Evolutionary conservation across 164 flowering plant genomes (phyloP).

Genomic region (Warburgia ugandensis): DNA sequence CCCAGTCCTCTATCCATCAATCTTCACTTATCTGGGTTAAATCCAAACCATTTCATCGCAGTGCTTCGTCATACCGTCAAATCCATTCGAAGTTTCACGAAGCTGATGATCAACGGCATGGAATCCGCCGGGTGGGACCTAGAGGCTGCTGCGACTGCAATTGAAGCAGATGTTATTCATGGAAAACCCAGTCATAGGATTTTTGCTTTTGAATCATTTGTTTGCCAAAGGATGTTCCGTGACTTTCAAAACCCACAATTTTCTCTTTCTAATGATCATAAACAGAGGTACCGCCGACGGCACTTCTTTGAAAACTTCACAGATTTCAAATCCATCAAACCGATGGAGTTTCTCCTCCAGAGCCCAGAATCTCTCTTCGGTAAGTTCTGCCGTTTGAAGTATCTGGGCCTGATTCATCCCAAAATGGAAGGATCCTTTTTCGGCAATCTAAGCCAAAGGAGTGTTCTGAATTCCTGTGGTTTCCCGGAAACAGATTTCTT

Average conservation of each 20-base stretch:
- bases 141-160: conserved; percentile 37
- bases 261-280: conserved; percentile 13
- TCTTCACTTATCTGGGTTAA: conserved; percentile 34
- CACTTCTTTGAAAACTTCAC: conserved; percentile 43
- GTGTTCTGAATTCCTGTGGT: conserved; percentile 38
- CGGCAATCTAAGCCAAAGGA: conserved; percentile 62
- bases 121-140: conserved; percentile 67
- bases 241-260: conserved; percentile 49
- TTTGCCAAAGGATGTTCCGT: conserved; percentile 49
- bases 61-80: conserved; percentile 41
- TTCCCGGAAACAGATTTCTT: conserved; percentile 62
- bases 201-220: conserved; percentile 61
- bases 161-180: conserved; percentile 29
- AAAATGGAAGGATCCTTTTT: conserved; percentile 76
- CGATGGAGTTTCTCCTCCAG: conserved; percentile 28
- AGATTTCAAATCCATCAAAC: conserved; percentile 32
- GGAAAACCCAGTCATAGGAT: conserved; percentile 29
- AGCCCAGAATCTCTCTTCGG: conserved; percentile 43
- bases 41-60: conserved; percentile 42
- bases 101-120: conserved; percentile 62
- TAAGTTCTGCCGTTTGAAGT: conserved; percentile 47
- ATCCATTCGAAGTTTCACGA: conserved; percentile 58
- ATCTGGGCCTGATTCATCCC: conserved; percentile 55
- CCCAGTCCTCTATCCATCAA: conserved; percentile 38
- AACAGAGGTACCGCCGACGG: conserved; percentile 4